Base-by-base conservation (phyloP, 495 filamentous ascomycete species). In the Neurospora tetraspora region DNA sequence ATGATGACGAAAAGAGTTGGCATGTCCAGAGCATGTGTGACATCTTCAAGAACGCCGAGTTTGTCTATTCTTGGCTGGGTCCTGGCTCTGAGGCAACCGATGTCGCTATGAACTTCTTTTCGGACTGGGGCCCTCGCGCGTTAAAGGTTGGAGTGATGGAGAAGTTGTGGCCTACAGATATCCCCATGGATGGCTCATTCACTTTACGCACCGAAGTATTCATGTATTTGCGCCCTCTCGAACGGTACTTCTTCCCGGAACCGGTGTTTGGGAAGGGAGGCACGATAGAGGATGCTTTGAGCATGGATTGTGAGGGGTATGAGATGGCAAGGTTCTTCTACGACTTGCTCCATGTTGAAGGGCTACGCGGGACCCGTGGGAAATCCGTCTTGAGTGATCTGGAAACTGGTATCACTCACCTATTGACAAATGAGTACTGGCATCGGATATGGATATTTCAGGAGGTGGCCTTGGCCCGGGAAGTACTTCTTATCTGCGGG, bases 201-300 rank as follows among this genome's bases (percentile, higher is more conserved):
- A 1, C n/a, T n/a, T n/a, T n/a, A n/a, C n/a, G n/a, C n/a, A n/a
- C 4, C 7, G 0, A 1, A n/a, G 14, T 10, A 45, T 9, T 0
- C 18, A 0, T 9, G 0, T 9, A n/a, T n/a, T 16, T 45, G 8
- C 0, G 8, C 6, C 0, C 0, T 0, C 42, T 45, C 18, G 1
- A 8, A 45, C 42, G 7, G 9, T 45, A 20, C 9, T 47, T 47
- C 3, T 8, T 5, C n/a, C n/a, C 43, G 43, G n/a, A 47, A 5
- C 43, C 43, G 9, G n/a, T 47, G 0, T 47, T 47, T 20, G 43
- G 1, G 8, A 47, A 20, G 43, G n/a, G 9, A 47, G 2, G 43
- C 8, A 45, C 42, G 18, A 9, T 10, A 0, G 3, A 20, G 18
- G 18, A 45, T 20, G n/a, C 18, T 45, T 45, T 5, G n/a, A 45